Base-by-base conservation (phyloP, 2,329 filamentous ascomycete genomes). In the Fusarium mundagurra region DNA sequence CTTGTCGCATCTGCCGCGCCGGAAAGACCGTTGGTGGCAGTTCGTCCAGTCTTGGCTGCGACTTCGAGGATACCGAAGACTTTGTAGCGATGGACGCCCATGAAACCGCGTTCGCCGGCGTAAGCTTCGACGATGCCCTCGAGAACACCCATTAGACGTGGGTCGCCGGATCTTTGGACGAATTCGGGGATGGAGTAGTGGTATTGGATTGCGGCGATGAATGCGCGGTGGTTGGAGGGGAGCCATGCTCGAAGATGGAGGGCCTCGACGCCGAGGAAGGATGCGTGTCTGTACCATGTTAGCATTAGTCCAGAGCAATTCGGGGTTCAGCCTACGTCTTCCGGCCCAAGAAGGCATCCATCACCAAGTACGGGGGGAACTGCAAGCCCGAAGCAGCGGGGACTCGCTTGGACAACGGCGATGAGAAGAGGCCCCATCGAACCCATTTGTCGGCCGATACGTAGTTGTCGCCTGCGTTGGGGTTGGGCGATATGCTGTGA, bases 51-150 rank as follows among this genome's bases (percentile, higher is more conserved):
- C 77, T 89, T 89, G 45, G 83, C 85, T 3, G 87, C 87, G 20
- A 88, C 84, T 65, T 89, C 87, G 0, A 89, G 83, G 34, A 89
- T 86, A 3, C 87, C 88, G 70, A 88, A 89, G 9, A 89, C 87
- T 74, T 89, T 89, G 77, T 89, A 88, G n/a, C 87, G 80, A 73
- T 89, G 87, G 0, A 85, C 86, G 10, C 88, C 87, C 87, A 89
- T 88, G 75, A 89, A 89, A 1, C 88, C 87, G 27, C 87, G 82
- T 71, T 89, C 87, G 2, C 87, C 88, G 0, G 86, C 86, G 69
- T 89, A 89, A 0, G 87, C 86, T 73, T 89, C 88, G 3, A 89
- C 83, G 6, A 89, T 88, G 0, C 87, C 87, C 64, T 89, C 87
- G 2, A 89, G 69, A 1, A 89, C 86, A 7, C 88, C 88, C 76